phyloP scores from a whole-genome alignment of 305 asterid species.

The Solanum hybrid region DNA sequence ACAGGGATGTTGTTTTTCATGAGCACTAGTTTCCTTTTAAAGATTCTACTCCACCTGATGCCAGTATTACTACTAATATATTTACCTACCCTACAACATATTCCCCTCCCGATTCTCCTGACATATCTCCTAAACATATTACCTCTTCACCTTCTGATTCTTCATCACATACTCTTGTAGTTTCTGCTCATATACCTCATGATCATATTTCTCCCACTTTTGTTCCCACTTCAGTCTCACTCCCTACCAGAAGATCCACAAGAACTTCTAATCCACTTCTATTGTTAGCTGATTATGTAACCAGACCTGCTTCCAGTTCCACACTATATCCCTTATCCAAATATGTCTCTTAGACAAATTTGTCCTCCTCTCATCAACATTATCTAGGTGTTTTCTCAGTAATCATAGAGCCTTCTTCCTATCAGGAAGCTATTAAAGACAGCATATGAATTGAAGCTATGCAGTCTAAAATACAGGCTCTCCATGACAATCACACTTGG shows the following conservation, averaged over 20 bases:
- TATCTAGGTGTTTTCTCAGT: not conserved
- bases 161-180: not conserved
- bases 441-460: not conserved
- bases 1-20: not conserved
- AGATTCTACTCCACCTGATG: not conserved
- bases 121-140: not conserved
- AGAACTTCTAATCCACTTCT: not conserved
- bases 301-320: not conserved
- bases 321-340: not conserved
- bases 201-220: not conserved
- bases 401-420: not conserved
- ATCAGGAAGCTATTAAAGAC: not conserved
- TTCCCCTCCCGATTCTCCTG: too few species aligned
- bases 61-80: not conserved
- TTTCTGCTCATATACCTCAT: not conserved
- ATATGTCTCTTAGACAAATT: not conserved
- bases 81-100: not conserved
- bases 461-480: too few species aligned
- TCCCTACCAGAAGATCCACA: not conserved
- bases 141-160: accelerated
- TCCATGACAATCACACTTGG: too few species aligned
- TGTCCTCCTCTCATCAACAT: not conserved
- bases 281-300: not conserved
- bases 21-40: not conserved
- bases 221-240: not conserved